Percentiles rank a stretch among this genome's conserved stretches.
phyloP scores from a whole-genome alignment of 2,329 filamentous ascomycete species.

The Colletotrichum shisoi region DNA sequence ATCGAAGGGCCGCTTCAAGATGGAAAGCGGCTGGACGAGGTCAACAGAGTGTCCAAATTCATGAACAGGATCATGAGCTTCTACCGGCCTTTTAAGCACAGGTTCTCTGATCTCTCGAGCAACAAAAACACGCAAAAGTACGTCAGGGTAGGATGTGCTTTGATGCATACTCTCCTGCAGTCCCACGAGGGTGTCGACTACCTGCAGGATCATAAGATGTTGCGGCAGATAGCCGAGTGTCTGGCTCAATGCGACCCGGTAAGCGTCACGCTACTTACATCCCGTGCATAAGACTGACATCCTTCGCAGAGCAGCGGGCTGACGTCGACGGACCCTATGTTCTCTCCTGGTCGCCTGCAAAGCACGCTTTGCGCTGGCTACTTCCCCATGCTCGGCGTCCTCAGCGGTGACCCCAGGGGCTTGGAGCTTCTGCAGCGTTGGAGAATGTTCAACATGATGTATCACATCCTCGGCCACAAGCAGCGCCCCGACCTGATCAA shows the following conservation, averaged over 20 bases:
- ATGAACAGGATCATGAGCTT: slow-evolving; percentile 94
- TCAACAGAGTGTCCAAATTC: slow-evolving; percentile 93
- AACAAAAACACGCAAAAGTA: slow-evolving; percentile 95
- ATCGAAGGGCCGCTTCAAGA: slow-evolving; percentile 93
- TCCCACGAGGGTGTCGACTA: slow-evolving; percentile 85
- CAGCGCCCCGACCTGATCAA: slow-evolving; percentile 92
- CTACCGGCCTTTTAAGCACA: slow-evolving; percentile 95
- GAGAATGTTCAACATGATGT: slow-evolving; percentile 99
- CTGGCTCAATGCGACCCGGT: slow-evolving; percentile 93
- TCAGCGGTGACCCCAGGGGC: slow-evolving; percentile 83
- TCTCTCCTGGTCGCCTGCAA: slow-evolving; percentile 81
- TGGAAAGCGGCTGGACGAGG: slow-evolving; percentile 90
- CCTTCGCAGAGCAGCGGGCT: slow-evolving; percentile 67
- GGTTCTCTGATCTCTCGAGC: slow-evolving; percentile 88
- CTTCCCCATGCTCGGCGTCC: slow-evolving; percentile 86
- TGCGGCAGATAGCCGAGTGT: slow-evolving; percentile 94
- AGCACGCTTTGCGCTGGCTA: slow-evolving; percentile 93
- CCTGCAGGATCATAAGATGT: slow-evolving; percentile 87
- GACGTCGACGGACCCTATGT: slow-evolving; percentile 86
- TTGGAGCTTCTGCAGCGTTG: slow-evolving; percentile 91
- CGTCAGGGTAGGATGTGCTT: slow-evolving; percentile 84
- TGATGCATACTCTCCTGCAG: slow-evolving; percentile 86
- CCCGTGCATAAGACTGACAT: slow-evolving; percentile 15
- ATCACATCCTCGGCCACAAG: slow-evolving; percentile 92
- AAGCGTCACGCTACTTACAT: slow-evolving; percentile 44